Conservation (phyloP, 106 monocot genomes). For the Chionographis japonica region DNA sequence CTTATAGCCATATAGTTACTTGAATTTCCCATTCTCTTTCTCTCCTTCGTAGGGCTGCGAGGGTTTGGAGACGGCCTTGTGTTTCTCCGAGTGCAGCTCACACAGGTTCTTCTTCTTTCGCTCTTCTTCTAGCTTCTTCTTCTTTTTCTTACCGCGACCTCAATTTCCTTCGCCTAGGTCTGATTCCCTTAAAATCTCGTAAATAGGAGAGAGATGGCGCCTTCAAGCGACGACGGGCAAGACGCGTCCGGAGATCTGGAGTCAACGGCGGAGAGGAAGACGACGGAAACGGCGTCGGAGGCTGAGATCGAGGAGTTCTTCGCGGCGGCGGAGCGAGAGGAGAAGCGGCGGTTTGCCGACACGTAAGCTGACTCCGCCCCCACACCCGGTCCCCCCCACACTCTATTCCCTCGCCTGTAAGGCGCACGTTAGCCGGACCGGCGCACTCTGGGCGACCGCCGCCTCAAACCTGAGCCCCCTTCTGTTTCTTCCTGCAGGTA, state of each 20-base stretch:
- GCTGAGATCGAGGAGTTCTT: constrained; percentile 51
- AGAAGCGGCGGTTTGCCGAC: constrained; percentile 23
- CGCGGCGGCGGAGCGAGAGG: constrained; percentile 20
- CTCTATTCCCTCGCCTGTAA: too few relatives aligned
- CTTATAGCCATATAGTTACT: background rate
- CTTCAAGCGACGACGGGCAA: background rate
- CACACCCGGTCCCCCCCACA: background rate
- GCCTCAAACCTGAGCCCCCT: background rate
- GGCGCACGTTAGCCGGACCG: background rate
- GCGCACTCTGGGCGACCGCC: background rate
- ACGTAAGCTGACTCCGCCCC: constrained; percentile 21
- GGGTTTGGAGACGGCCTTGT: background rate
- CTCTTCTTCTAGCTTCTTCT: background rate
- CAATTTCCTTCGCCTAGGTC: too few relatives aligned
- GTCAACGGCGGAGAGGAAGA: constrained; percentile 9
- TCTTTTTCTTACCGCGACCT: background rate
- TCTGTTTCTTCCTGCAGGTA: constrained; percentile 12
- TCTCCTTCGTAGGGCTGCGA: background rate
- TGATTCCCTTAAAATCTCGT: too few relatives aligned
- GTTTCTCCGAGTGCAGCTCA: background rate
- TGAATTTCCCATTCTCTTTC: background rate
- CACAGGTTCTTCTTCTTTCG: background rate
- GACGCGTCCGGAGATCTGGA: constrained; percentile 8
- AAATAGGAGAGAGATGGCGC: constrained; percentile 4
- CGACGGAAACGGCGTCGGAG: background rate